These are phyloP conservation scores for Capronia americana DNA, from an alignment of 2,329 filamentous ascomycete species.

Conservation along the genomic window DNA sequence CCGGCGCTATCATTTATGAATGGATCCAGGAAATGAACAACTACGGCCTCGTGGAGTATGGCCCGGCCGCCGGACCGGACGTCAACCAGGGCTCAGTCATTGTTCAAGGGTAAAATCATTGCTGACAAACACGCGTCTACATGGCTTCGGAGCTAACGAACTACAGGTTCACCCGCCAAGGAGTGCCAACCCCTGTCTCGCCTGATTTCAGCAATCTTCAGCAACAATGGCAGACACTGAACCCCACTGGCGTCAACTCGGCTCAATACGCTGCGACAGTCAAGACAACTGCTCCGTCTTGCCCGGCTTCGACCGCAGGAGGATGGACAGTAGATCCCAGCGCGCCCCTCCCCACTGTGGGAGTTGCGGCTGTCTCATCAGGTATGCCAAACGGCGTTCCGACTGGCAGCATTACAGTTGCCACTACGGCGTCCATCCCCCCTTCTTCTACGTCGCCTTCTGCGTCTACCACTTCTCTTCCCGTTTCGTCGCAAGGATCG, in stretches of 20 bases:
- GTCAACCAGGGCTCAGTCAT: conserved; percentile 60
- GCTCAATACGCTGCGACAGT: conserved; percentile 71
- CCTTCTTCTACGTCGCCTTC: conserved; percentile 14
- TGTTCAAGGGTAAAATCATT: conserved; percentile 63
- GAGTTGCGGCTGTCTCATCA: conserved; percentile 52
- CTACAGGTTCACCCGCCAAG: conserved; percentile 67
- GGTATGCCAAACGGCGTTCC: conserved; percentile 37
- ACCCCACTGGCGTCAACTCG: conserved; percentile 70
- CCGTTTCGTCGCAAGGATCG: not conserved
- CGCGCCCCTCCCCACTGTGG: conserved; percentile 72
- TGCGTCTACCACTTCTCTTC: conserved; percentile 2
- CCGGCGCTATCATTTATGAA: conserved; percentile 84
- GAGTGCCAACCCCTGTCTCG: conserved; percentile 73
- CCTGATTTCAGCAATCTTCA: conserved; percentile 83
- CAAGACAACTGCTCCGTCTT: conserved; percentile 66
- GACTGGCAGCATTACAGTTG: conserved; percentile 37
- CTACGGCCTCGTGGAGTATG: conserved; percentile 82
- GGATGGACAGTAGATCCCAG: conserved; percentile 77
- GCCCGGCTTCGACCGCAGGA: conserved; percentile 71
- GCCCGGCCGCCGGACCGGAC: conserved; percentile 60
- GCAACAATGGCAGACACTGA: conserved; percentile 74
- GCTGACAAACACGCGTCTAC: conserved; percentile 3
- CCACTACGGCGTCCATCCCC: conserved; percentile 16
- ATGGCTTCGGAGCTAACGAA: conserved; percentile 23
- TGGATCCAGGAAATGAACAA: conserved; percentile 86